These are phyloP conservation scores for Komagataella mondaviorum DNA, from an alignment of 805 yeast species.

Conservation along the genomic window DNA sequence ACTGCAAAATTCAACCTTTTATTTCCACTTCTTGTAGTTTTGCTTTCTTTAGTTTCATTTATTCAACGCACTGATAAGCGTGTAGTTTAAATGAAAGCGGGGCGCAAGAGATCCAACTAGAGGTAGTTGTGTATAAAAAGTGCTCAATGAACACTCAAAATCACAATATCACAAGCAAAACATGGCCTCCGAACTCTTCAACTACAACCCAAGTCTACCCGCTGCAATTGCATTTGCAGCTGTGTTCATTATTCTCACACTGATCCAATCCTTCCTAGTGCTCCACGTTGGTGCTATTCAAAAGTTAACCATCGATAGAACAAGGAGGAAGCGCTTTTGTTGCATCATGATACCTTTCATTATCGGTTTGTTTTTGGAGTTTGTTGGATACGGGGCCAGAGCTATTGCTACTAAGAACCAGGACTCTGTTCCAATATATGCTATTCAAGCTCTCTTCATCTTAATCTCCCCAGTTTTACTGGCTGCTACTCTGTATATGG, in stretches of 20 bases:
- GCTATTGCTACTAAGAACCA: background rate
- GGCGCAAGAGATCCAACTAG: background rate
- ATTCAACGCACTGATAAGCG: no score
- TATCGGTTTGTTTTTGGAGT: background rate
- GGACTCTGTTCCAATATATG: background rate
- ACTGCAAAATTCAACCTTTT: no score
- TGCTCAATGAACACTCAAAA: background rate
- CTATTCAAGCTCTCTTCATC: background rate
- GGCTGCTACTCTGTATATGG: background rate
- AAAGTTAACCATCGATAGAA: background rate
- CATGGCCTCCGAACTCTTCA: background rate
- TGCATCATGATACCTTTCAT: background rate
- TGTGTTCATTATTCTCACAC: background rate
- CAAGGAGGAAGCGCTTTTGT: background rate
- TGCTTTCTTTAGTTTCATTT: no score
- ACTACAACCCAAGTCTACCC: background rate
- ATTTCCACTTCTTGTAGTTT: no score
- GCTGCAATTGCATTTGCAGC: background rate
- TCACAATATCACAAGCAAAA: background rate
- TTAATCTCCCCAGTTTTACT: background rate
- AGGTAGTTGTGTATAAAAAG: background rate
- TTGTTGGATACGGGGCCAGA: background rate
- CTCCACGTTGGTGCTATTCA: background rate
- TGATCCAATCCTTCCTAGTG: background rate
- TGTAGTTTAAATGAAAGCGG: background rate